phyloP scores from a whole-genome alignment of 2,329 filamentous ascomycete genomes.

The Sclerotinia borealis region DNA sequence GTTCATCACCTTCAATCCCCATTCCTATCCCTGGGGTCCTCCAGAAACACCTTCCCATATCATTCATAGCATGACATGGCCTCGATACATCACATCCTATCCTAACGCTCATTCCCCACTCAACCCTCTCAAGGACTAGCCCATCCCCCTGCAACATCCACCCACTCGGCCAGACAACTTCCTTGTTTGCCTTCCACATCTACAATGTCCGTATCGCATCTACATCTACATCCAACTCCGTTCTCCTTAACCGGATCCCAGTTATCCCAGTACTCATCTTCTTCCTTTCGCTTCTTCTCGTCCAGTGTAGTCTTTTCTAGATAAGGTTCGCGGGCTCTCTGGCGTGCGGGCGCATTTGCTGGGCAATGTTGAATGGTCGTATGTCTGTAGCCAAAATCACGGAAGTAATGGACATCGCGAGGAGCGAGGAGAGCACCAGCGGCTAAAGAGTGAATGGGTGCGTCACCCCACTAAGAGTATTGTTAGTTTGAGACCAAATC shows the following conservation, averaged over 20 bases:
- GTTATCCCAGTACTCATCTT: conserved; percentile 93
- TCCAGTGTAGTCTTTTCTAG: conserved; percentile 76
- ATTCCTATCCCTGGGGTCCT: not conserved
- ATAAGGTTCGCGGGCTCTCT: conserved; percentile 73
- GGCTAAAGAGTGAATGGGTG: conserved; percentile 94
- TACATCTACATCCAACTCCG: conserved; percentile 91
- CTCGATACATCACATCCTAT: not conserved
- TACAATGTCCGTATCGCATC: conserved; percentile 94
- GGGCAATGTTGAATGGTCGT: conserved; percentile 99
- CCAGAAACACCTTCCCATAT: not conserved
- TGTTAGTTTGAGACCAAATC: conserved; percentile 20
- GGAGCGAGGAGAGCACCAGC: conserved; percentile 79
- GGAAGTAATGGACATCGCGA: conserved; percentile 94
- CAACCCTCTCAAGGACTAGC: conserved; percentile 38
- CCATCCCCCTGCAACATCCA: conserved; percentile 94
- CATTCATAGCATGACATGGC: not conserved
- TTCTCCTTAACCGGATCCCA: conserved; percentile 88
- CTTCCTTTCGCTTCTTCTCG: conserved; percentile 77
- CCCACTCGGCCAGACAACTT: conserved; percentile 92
- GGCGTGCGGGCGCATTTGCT: conserved; percentile 84
- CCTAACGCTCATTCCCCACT: not conserved
- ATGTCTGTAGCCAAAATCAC: conserved; percentile 95
- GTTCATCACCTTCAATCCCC: not conserved
- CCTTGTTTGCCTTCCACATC: conserved; percentile 98
- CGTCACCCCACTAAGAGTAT: conserved; percentile 79